Percentiles rank a stretch among this genome's conserved stretches.
phyloP scores from a whole-genome alignment of 2,329 filamentous ascomycete genomes.

The Sclerotinia nivalis region DNA sequence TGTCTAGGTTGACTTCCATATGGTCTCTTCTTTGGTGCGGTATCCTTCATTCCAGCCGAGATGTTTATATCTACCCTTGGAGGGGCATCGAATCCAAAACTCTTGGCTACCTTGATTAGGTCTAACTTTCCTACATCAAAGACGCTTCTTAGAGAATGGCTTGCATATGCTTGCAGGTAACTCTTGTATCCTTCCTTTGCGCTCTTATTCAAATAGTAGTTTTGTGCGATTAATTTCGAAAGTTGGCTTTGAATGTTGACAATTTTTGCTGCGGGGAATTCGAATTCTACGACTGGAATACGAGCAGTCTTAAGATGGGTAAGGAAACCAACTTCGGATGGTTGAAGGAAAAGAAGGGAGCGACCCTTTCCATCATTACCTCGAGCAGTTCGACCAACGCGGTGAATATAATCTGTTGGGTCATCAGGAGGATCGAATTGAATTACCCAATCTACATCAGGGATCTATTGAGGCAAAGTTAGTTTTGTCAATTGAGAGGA shows the following conservation, averaged over 20 bases:
- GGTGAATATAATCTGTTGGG: conserved; percentile 88
- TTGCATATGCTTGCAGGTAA: conserved; percentile 94
- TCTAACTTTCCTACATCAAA: conserved; percentile 84
- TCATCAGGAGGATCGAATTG: conserved; percentile 96
- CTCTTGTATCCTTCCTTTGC: conserved; percentile 78
- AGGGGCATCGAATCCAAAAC: conserved; percentile 76
- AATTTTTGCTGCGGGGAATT: conserved; percentile 90
- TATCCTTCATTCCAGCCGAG: conserved; percentile 74
- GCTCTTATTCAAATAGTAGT: conserved; percentile 94
- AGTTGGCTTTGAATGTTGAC: conserved; percentile 87
- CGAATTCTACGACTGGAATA: conserved; percentile 93
- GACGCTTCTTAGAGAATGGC: conserved; percentile 77
- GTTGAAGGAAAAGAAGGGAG: conserved; percentile 90
- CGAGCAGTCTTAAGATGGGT: conserved; percentile 86
- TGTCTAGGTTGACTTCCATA: conserved; percentile 81
- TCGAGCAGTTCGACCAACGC: conserved; percentile 90
- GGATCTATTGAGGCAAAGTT: conserved; percentile 58
- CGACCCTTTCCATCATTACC: conserved; percentile 81
- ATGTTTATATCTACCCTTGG: conserved; percentile 78
- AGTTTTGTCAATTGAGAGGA: conserved; percentile 3
- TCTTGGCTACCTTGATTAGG: conserved; percentile 79
- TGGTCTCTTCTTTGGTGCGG: conserved; percentile 66
- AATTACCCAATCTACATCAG: conserved; percentile 92
- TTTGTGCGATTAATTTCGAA: conserved; percentile 89
- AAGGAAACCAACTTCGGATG: conserved; percentile 88